These are phyloP conservation scores for Pleurotus djamor DNA, from an alignment of 768 basidiomycete genomes.

Conservation along the genomic window DNA sequence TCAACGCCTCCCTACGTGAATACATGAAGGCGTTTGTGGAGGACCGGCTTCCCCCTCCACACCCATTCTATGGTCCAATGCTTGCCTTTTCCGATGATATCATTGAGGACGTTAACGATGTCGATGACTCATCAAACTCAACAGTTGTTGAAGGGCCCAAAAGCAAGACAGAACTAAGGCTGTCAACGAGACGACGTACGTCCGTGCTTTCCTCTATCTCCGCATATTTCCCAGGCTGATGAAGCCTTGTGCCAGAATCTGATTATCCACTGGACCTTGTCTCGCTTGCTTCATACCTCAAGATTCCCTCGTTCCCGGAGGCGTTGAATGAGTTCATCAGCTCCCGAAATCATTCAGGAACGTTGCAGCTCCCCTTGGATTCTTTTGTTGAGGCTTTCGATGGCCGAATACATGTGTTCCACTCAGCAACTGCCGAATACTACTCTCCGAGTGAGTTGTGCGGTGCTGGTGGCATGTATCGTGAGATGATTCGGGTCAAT, in stretches of 20 bases:
- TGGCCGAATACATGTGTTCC: background rate
- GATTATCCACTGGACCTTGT: too few species aligned
- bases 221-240: too few species aligned
- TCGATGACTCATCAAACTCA: background rate
- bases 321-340: background rate
- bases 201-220: too few species aligned
- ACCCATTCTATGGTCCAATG: background rate
- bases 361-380: background rate
- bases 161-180: background rate
- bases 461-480: conserved; percentile 17
- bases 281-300: too few species aligned
- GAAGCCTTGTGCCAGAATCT: too few species aligned
- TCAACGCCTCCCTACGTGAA: background rate
- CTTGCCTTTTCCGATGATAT: background rate
- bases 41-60: background rate
- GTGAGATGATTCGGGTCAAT: conserved; percentile 21
- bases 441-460: conserved; percentile 20
- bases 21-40: background rate
- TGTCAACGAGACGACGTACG: background rate
- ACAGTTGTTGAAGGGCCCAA: background rate
- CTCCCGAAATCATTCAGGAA: background rate
- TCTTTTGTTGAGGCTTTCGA: background rate
- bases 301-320: background rate
- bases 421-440: conserved; percentile 11
- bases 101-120: background rate